A percentile compares a stretch with the other conserved stretches of the same genome.
Conservation (phyloP, 2,329 filamentous ascomycete species). For the Alternaria ethzedia region DNA sequence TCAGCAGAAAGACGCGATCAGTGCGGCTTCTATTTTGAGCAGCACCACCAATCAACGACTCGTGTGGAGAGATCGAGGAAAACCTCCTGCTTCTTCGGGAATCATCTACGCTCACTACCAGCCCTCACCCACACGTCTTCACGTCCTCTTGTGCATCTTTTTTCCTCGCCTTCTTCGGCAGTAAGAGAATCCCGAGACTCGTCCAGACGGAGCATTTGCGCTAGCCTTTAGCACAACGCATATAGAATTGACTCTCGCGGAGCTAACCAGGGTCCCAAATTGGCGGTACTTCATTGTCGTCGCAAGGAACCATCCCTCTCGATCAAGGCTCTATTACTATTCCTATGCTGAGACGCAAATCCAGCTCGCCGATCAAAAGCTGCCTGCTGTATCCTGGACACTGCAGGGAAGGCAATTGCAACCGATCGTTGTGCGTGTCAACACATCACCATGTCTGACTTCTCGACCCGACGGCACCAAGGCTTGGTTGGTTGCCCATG, state of each 20-base stretch:
- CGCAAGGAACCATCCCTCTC: constrained; percentile 10
- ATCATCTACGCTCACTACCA: constrained; percentile 9
- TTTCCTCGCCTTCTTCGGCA: neutral
- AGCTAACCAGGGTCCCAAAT: constrained; percentile 11
- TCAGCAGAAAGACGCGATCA: constrained; percentile 7
- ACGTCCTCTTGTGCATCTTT: neutral
- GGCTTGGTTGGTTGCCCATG: neutral
- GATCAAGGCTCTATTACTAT: neutral
- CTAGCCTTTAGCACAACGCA: constrained; percentile 3
- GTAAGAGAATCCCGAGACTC: neutral
- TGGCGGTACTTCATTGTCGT: constrained; percentile 16
- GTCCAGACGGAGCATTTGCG: neutral
- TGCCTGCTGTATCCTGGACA: neutral
- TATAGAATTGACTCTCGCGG: constrained; percentile 18
- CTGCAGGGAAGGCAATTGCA: neutral
- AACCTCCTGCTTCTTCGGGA: constrained; percentile 24
- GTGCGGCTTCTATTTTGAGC: constrained; percentile 26
- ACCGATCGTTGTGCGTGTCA: neutral
- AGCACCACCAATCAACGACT: constrained; percentile 16
- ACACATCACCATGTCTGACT: neutral
- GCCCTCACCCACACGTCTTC: neutral
- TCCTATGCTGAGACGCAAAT: neutral
- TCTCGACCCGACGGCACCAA: neutral
- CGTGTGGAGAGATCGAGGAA: constrained; percentile 1
- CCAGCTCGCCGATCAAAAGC: neutral